These are phyloP conservation scores for Marsdenia floribunda DNA, from an alignment of 257 asterid genomes.

Conservation along the genomic window DNA sequence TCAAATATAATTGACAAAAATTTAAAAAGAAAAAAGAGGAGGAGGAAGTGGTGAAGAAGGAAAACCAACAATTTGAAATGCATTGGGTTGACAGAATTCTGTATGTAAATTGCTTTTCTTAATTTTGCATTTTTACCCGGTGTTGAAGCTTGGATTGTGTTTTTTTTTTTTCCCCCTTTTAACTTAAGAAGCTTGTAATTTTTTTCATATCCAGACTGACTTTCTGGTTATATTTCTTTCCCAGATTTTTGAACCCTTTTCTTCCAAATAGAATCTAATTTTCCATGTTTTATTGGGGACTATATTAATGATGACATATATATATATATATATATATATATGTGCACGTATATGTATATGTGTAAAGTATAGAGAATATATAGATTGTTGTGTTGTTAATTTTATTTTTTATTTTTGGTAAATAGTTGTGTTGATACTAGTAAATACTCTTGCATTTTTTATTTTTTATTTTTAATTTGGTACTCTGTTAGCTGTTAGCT, in stretches of 20 bases:
- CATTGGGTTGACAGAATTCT: constrained; percentile 5
- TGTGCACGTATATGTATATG: too few relatives aligned
- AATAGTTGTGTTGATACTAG: too few relatives aligned
- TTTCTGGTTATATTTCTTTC: not conserved
- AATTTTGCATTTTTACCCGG: not conserved
- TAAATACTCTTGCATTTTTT: not conserved
- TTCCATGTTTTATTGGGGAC: constrained; percentile 11
- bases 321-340: too few relatives aligned
- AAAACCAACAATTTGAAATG: constrained; percentile 4
- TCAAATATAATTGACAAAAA: constrained; percentile 1
- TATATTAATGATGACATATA: constrained; percentile 16
- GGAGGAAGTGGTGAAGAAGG: not conserved
- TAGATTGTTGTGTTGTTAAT: not conserved
- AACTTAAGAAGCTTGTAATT: constrained; percentile 4
- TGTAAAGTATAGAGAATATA: constrained; percentile 10
- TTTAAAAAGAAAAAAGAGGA: not conserved
- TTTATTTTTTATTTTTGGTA: too few relatives aligned
- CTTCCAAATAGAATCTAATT: constrained; percentile 6
- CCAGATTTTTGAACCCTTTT: constrained; percentile 11
- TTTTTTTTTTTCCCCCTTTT: too few relatives aligned
- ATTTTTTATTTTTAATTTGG: not conserved
- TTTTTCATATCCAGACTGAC: constrained; percentile 18
- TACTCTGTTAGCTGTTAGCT: not conserved
- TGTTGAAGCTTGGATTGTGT: not conserved
- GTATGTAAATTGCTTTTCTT: constrained; percentile 16